Percentiles rank a stretch among this genome's conserved stretches.
Evolutionary conservation across 2,329 filamentous ascomycete genomes (phyloP).

Genomic region (Fusarium sp.): DNA sequence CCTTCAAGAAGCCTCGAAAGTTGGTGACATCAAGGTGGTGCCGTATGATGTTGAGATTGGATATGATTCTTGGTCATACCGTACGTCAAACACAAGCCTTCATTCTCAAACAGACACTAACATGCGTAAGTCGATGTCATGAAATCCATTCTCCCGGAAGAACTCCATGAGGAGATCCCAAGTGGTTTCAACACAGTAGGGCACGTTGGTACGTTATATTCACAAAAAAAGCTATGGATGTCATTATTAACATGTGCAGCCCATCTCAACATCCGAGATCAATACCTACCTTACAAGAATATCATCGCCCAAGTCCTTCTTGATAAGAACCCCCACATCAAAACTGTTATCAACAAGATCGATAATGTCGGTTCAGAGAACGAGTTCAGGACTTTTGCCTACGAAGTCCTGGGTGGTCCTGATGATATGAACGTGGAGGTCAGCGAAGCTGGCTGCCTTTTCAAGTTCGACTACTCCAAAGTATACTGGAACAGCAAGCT

Average conservation of each 20-base stretch:
- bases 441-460: constrained; percentile 85
- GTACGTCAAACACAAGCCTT: constrained; percentile 58
- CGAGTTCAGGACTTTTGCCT: constrained; percentile 90
- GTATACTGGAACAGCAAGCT: constrained; percentile 99
- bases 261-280: constrained; percentile 88
- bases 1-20: constrained; percentile 75
- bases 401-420: constrained; percentile 87
- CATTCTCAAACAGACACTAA: constrained; percentile 30
- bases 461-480: constrained; percentile 92
- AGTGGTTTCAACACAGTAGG: constrained; percentile 89
- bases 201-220: constrained; percentile 74
- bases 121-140: constrained; percentile 79
- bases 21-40: constrained; percentile 76
- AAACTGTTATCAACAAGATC: constrained; percentile 95
- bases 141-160: constrained; percentile 81
- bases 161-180: constrained; percentile 83
- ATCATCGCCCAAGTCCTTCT: constrained; percentile 86
- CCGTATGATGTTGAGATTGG: constrained; percentile 81
- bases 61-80: constrained; percentile 89
- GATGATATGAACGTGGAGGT: constrained; percentile 87
- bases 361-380: constrained; percentile 88
- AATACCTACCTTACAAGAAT: constrained; percentile 86
- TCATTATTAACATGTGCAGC: constrained; percentile 60
- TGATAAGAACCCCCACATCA: constrained; percentile 87
- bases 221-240: neutral